phyloP scores from a whole-genome alignment of 768 basidiomycete genomes.

The Lanmaoa rubissima region DNA sequence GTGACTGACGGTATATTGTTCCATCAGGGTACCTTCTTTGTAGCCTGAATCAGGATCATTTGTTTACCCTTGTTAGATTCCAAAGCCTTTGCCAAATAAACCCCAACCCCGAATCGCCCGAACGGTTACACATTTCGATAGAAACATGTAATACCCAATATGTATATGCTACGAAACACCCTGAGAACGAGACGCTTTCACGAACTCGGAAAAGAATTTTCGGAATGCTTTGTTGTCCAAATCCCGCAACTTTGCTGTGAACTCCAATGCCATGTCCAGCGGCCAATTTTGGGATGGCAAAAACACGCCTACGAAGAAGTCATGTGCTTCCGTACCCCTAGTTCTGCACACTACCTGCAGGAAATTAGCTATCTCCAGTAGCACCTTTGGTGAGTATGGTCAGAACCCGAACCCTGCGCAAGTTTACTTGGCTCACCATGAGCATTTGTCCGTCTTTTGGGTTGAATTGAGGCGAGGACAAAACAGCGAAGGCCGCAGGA shows the following conservation, averaged over 20 bases:
- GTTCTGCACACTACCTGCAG: conserved; percentile 76
- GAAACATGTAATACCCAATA: no score
- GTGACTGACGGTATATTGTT: conserved; percentile 10
- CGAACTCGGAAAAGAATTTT: conserved; percentile 86
- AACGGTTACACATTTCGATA: no score
- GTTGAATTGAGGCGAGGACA: conserved; percentile 78
- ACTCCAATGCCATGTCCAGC: conserved; percentile 68
- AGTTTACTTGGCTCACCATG: conserved; percentile 51
- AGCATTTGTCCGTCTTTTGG: conserved; percentile 85
- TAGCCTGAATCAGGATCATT: conserved; percentile 16
- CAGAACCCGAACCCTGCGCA: neutral
- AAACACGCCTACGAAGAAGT: conserved; percentile 75
- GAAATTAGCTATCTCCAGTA: conserved; percentile 86
- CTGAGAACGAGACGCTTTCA: conserved; percentile 63
- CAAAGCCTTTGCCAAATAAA: conserved; percentile 33
- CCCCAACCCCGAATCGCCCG: neutral
- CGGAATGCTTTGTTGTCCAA: conserved; percentile 74
- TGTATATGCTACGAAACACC: conserved; percentile 44
- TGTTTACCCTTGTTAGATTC: conserved; percentile 35
- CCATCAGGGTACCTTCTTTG: conserved; percentile 6
- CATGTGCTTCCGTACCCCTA: conserved; percentile 78
- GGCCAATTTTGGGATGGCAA: conserved; percentile 92
- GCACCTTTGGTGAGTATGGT: conserved; percentile 50
- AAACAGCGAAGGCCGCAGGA: conserved; percentile 78
- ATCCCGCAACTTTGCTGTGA: conserved; percentile 71